phyloP scores from a whole-genome alignment of 345 rosid species.

The Populus euphratica region DNA sequence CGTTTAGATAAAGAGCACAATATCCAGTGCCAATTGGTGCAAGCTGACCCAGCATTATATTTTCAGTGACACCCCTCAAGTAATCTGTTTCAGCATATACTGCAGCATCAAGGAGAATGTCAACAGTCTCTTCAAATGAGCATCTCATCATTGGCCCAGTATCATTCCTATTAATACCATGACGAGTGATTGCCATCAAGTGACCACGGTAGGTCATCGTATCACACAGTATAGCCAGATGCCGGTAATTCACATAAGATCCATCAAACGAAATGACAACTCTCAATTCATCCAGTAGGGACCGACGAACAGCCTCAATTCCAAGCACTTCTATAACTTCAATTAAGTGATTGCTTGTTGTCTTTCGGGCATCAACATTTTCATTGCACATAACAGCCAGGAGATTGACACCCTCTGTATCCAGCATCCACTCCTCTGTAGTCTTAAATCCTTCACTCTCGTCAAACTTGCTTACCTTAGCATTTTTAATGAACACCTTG shows the following conservation, averaged over 20 bases:
- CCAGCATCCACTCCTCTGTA: conserved; percentile 93
- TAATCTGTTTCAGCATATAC: conserved; percentile 85
- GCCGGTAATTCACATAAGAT: conserved; percentile 93
- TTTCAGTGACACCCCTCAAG: conserved; percentile 89
- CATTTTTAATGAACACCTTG: conserved; percentile 86
- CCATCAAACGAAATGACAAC: conserved; percentile 98
- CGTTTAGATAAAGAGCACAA: conserved; percentile 83
- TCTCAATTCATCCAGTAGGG: conserved; percentile 87
- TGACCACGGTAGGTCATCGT: conserved; percentile 99
- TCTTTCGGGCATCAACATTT: conserved; percentile 85
- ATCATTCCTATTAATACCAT: conserved; percentile 92
- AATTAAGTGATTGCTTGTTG: conserved; percentile 93
- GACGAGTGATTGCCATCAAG: conserved; percentile 97
- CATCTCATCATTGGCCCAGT: conserved; percentile 99
- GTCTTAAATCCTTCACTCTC: conserved; percentile 79
- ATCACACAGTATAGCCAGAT: conserved; percentile 92
- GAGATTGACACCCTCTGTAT: conserved; percentile 97
- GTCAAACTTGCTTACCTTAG: conserved; percentile 74
- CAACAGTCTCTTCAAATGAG: conserved; percentile 97
- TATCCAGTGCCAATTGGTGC: conserved; percentile 97
- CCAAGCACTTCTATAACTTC: conserved; percentile 97
- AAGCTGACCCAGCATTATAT: conserved; percentile 95
- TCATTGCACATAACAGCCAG: conserved; percentile 94
- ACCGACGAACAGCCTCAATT: conserved; percentile 93
- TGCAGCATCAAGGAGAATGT: conserved; percentile 96